Percentiles rank a stretch among this genome's conserved stretches.
Conservation (phyloP, 106 monocot genomes). For the Cymbidium sinense region DNA sequence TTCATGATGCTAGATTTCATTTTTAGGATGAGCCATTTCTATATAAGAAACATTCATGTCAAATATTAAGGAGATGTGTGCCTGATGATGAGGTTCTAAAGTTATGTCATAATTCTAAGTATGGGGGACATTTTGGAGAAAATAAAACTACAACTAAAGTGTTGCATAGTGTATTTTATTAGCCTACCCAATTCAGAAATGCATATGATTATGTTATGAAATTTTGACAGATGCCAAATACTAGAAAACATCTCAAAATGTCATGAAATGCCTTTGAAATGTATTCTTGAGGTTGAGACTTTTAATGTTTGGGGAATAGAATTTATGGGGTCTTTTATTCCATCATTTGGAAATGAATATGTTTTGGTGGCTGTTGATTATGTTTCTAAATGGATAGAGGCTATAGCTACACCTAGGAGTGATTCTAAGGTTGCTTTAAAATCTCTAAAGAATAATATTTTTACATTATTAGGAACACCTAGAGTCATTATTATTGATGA, state of each 20-base stretch:
- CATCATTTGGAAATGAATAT: background rate
- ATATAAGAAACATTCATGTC: background rate
- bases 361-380: background rate
- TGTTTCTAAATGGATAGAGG: background rate
- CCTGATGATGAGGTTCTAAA: background rate
- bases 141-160: constrained; percentile 4
- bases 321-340: background rate
- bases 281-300: background rate
- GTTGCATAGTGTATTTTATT: constrained; percentile 14
- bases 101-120: background rate
- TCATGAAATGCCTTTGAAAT: background rate
- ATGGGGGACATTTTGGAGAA: background rate
- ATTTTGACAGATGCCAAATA: background rate
- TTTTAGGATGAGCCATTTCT: constrained; percentile 5
- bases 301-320: background rate
- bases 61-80: constrained; percentile 11
- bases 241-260: background rate
- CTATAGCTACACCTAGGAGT: background rate
- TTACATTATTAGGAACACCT: too few species aligned
- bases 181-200: constrained; percentile 10
- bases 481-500: too few species aligned
- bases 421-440: background rate
- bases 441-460: too few species aligned
- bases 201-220: background rate
- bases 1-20: background rate